Percentiles rank a stretch among this genome's conserved stretches.
Evolutionary conservation across 306 rosid genomes (phyloP).

Genomic region (Carpinus fangiana): DNA sequence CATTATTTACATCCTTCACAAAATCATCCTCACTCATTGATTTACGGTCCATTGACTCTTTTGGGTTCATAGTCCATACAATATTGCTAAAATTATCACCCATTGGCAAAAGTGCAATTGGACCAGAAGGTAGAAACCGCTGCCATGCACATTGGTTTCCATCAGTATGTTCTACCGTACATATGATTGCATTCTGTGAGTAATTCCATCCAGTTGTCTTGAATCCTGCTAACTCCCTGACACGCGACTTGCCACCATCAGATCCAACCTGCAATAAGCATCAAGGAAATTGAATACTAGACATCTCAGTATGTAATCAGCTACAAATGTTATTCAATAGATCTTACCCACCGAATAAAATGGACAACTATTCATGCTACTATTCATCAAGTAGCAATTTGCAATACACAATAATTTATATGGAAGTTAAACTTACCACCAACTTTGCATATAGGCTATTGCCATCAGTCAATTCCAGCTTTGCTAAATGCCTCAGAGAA

Average conservation of each 20-base stretch:
- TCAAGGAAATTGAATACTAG: conserved; percentile 21
- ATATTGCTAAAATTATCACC: conserved; percentile 85
- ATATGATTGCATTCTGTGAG: conserved; percentile 87
- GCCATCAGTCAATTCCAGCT: conserved; percentile 83
- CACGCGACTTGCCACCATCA: conserved; percentile 88
- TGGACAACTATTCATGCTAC: conserved; percentile 15
- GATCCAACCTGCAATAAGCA: conserved; percentile 75
- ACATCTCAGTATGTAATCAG: conserved; percentile 10
- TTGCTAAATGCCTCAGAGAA: conserved; percentile 53
- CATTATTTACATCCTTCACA: conserved; percentile 64
- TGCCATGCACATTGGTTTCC: conserved; percentile 89
- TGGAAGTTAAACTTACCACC: conserved; percentile 64
- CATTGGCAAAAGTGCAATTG: conserved; percentile 87
- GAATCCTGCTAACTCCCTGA: conserved; percentile 81
- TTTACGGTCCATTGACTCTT: conserved; percentile 63
- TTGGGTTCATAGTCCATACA: conserved; percentile 94
- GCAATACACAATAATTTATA: conserved; percentile 23
- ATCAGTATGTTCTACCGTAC: conserved; percentile 74
- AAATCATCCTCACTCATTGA: conserved; percentile 53
- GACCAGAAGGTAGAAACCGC: conserved; percentile 86
- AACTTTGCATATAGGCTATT: conserved; percentile 73
- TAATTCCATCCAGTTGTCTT: conserved; percentile 91
- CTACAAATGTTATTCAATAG: conserved; percentile 16
- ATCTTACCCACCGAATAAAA: conserved; percentile 17
- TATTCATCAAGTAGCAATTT: conserved; percentile 7